phyloP scores from a whole-genome alignment of 140 eudicot species.

The Stevia rebaudiana region DNA sequence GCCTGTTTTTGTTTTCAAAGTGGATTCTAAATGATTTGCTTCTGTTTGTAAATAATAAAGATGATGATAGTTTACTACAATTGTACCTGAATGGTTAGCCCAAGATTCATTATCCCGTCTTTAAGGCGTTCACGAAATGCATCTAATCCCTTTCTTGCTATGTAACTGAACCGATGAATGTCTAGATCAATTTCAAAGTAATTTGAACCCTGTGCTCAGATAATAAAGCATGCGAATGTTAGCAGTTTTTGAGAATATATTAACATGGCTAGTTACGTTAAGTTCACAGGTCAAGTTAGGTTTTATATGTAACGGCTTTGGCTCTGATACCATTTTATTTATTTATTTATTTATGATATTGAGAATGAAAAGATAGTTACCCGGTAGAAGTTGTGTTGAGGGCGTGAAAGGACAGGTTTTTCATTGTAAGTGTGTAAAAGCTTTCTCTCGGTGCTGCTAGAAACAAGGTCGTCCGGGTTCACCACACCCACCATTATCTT shows the following conservation, averaged over 20 bases:
- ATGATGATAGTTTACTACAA: not conserved
- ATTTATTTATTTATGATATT: not conserved
- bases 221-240: not conserved
- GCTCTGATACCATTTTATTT: no score
- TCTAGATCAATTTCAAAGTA: slow-evolving; percentile 93
- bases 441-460: slow-evolving; percentile 69
- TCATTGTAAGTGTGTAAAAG: slow-evolving; percentile 77
- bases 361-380: slow-evolving; percentile 13
- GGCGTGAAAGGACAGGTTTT: slow-evolving; percentile 92
- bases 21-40: not conserved
- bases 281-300: no score
- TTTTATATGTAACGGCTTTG: no score
- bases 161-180: slow-evolving; percentile 90
- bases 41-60: not conserved
- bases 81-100: slow-evolving; percentile 81
- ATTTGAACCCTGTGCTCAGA: slow-evolving; percentile 52
- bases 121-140: slow-evolving; percentile 78
- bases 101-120: slow-evolving; percentile 68
- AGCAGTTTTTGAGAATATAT: no score
- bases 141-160: slow-evolving; percentile 86
- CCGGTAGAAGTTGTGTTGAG: slow-evolving; percentile 82
- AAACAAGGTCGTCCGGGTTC: slow-evolving; percentile 77
- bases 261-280: no score
- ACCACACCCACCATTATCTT: slow-evolving; percentile 86
- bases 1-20: slow-evolving; percentile 36